Percentiles rank a stretch among this genome's conserved stretches.
These are phyloP conservation scores for Cerioporus squamosus DNA, from an alignment of 1,284 basidiomycete genomes.

Conservation along the genomic window DNA sequence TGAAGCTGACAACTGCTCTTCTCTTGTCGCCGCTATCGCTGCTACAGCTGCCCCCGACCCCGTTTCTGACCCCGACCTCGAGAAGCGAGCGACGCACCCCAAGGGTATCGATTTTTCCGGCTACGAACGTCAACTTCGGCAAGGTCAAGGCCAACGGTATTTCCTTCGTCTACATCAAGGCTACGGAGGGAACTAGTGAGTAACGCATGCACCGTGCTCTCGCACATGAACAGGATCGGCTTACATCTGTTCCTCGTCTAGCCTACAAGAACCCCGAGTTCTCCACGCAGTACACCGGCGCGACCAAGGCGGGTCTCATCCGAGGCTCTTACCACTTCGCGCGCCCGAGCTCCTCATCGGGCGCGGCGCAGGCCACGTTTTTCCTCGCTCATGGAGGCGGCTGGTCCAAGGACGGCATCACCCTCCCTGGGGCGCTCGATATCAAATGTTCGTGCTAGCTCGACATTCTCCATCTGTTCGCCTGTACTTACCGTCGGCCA, in stretches of 20 bases:
- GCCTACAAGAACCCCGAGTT: conserved; percentile 47
- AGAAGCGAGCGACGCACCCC: conserved; percentile 41
- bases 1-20: conserved; percentile 14
- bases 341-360: conserved; percentile 52
- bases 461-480: neutral
- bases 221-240: neutral
- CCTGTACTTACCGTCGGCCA: neutral
- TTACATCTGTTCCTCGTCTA: conserved; percentile 16
- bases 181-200: conserved; percentile 66
- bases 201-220: neutral
- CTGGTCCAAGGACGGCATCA: conserved; percentile 62
- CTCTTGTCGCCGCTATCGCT: conserved; percentile 1
- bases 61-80: conserved; percentile 1
- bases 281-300: conserved; percentile 54
- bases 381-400: conserved; percentile 67
- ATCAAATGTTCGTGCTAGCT: conserved; percentile 52
- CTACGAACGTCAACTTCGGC: conserved; percentile 58
- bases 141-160: conserved; percentile 59
- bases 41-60: conserved; percentile 17
- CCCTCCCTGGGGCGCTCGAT: conserved; percentile 69
- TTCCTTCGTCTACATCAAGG: conserved; percentile 70
- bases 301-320: conserved; percentile 58
- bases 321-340: conserved; percentile 69
- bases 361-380: conserved; percentile 60
- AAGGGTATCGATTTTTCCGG: conserved; percentile 61